Conservation (phyloP, 2,329 filamentous ascomycete species). For the Nemania sp. region DNA sequence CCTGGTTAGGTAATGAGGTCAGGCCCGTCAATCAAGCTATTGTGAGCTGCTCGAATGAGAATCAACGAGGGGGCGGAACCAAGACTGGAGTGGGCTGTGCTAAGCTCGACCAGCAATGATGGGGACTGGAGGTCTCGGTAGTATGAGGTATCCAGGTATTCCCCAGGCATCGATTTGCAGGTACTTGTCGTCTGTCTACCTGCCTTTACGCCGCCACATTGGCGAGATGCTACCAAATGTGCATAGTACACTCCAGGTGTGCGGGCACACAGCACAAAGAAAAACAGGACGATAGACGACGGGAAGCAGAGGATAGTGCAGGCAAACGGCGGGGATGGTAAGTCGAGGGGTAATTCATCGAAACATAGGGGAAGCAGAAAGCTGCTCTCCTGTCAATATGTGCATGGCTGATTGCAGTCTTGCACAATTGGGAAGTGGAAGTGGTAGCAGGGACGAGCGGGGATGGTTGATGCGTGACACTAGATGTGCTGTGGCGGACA, state of each 20-base stretch:
- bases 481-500: slow-evolving; percentile 10
- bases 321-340: neutral
- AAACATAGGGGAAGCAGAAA: slow-evolving; percentile 3
- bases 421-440: slow-evolving; percentile 1
- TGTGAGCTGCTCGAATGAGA: slow-evolving; percentile 27
- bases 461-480: slow-evolving; percentile 8
- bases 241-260: neutral
- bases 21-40: slow-evolving; percentile 31
- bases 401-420: slow-evolving; percentile 5
- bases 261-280: slow-evolving; percentile 4
- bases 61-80: slow-evolving; percentile 25
- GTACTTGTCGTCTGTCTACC: slow-evolving; percentile 14
- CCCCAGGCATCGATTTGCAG: slow-evolving; percentile 15
- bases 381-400: neutral
- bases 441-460: slow-evolving; percentile 14
- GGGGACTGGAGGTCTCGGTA: slow-evolving; percentile 15
- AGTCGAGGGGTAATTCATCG: slow-evolving; percentile 1
- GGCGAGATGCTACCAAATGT: neutral
- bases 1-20: slow-evolving; percentile 37
- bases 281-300: slow-evolving; percentile 7
- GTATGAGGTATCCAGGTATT: slow-evolving; percentile 20
- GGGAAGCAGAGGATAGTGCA: slow-evolving; percentile 5
- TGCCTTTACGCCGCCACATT: neutral
- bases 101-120: slow-evolving; percentile 24
- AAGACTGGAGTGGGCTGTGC: slow-evolving; percentile 27